Evolutionary conservation across 2,329 filamentous ascomycete genomes (phyloP).

Genomic region (Rutstroemia sp.): DNA sequence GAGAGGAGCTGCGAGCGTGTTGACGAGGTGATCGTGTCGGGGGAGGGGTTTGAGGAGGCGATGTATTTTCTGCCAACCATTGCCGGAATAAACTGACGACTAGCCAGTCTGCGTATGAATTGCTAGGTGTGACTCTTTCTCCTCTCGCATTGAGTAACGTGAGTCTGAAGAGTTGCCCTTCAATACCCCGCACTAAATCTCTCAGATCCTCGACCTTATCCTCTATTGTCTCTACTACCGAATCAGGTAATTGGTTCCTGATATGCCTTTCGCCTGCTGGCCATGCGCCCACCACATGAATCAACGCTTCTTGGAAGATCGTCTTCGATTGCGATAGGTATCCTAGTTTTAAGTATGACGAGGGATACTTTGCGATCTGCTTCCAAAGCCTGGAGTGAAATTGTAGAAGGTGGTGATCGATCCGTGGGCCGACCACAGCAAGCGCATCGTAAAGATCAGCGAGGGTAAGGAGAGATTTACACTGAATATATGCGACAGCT

Average conservation of each 20-base stretch:
- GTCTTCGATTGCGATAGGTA: slow-evolving; percentile 78
- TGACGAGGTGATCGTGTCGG: slow-evolving; percentile 25
- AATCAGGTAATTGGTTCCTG: slow-evolving; percentile 60
- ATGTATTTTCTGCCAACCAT: slow-evolving; percentile 87
- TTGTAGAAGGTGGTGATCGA: slow-evolving; percentile 88
- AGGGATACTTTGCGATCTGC: slow-evolving; percentile 93
- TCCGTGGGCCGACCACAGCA: slow-evolving; percentile 75
- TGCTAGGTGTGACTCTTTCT: slow-evolving; percentile 73
- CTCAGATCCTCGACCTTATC: slow-evolving; percentile 92
- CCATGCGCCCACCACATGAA: slow-evolving; percentile 95
- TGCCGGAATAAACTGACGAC: slow-evolving; percentile 81
- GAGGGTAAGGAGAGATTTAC: slow-evolving; percentile 78
- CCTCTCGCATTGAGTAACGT: slow-evolving; percentile 67
- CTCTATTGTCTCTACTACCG: slow-evolving; percentile 82
- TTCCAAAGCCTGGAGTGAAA: slow-evolving; percentile 91
- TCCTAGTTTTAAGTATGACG: slow-evolving; percentile 83
- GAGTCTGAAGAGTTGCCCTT: slow-evolving; percentile 74
- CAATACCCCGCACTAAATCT: slow-evolving; percentile 71
- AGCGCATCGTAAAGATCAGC: slow-evolving; percentile 95
- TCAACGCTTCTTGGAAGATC: slow-evolving; percentile 79
- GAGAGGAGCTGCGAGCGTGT: slow-evolving; percentile 40
- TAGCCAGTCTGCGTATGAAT: slow-evolving; percentile 83
- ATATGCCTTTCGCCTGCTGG: slow-evolving; percentile 72
- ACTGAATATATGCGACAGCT: slow-evolving; percentile 86
- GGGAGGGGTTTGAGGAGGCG: slow-evolving; percentile 45